Evolutionary conservation across 371 early-diverging fungal genomes (phyloP).

Genomic region (Circinella umbellata): DNA sequence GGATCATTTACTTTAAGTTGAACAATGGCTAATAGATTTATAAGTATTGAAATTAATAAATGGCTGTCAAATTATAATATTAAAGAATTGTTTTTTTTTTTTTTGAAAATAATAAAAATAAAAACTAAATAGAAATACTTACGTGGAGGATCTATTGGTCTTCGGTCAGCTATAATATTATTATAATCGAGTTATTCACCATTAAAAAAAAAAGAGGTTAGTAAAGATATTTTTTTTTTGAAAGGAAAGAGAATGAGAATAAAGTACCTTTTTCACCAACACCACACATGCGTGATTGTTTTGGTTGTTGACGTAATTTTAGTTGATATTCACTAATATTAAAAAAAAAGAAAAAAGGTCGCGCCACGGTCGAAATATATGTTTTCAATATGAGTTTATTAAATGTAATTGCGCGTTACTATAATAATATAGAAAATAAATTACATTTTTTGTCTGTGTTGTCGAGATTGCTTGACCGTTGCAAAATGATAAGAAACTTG

Average conservation of each 20-base stretch:
- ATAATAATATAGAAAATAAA: not conserved
- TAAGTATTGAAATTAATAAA: not conserved
- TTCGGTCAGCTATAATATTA: slow-evolving; percentile 77
- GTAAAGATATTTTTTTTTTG: too few species aligned
- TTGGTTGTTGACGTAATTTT: slow-evolving; percentile 88
- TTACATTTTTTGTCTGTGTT: slow-evolving; percentile 62
- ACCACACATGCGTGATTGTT: slow-evolving; percentile 93
- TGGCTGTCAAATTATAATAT: not conserved
- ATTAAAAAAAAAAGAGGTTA: not conserved
- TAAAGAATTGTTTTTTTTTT: not conserved
- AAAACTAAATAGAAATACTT: slow-evolving; percentile 15
- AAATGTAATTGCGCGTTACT: too few species aligned
- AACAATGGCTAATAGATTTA: slow-evolving; percentile 65
- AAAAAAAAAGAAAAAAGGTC: too few species aligned
- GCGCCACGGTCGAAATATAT: too few species aligned
- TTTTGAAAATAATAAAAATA: not conserved
- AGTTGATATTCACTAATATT: slow-evolving; percentile 68
- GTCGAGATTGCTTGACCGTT: slow-evolving; percentile 58
- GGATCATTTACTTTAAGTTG: slow-evolving; percentile 74
- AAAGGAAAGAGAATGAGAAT: slow-evolving; percentile 4
- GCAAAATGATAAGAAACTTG: slow-evolving; percentile 64
- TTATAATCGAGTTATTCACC: not conserved
- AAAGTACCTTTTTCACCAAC: slow-evolving; percentile 86
- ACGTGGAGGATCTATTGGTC: slow-evolving; percentile 95
- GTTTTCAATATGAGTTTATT: too few species aligned